Conservation (phyloP, 306 rosid species). For the Datisca glomerata region DNA sequence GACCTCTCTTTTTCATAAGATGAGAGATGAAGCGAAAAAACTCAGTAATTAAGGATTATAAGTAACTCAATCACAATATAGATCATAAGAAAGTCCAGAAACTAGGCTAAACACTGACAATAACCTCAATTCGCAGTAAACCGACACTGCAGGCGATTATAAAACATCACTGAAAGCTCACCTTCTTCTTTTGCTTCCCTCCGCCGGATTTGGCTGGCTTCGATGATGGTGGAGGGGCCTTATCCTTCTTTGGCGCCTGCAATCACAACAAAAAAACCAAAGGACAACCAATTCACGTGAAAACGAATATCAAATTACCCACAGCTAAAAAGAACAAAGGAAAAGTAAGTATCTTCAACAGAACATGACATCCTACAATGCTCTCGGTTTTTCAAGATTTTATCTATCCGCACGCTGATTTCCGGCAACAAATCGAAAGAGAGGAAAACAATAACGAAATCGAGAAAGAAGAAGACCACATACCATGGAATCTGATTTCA, state of each 20-base stretch:
- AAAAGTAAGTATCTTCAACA: background rate
- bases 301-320: background rate
- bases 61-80: no score
- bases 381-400: no score
- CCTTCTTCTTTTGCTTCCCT: constrained; percentile 41
- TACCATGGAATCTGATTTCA: constrained; percentile 6
- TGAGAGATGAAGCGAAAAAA: no score
- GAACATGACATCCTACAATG: no score
- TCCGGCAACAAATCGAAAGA: background rate
- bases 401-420: no score
- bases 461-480: no score
- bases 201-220: constrained; percentile 35
- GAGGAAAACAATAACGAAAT: background rate
- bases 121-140: background rate
- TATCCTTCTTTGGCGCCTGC: constrained; percentile 42
- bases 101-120: background rate
- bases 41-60: no score
- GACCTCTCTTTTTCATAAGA: no score
- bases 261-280: background rate
- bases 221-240: constrained; percentile 33
- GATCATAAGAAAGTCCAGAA: background rate
- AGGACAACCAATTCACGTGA: no score
- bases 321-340: background rate
- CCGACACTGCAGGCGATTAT: background rate
- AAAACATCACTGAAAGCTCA: background rate